Evolutionary conservation across 1,284 basidiomycete genomes (phyloP).

Genomic region (Tremellales sp.): DNA sequence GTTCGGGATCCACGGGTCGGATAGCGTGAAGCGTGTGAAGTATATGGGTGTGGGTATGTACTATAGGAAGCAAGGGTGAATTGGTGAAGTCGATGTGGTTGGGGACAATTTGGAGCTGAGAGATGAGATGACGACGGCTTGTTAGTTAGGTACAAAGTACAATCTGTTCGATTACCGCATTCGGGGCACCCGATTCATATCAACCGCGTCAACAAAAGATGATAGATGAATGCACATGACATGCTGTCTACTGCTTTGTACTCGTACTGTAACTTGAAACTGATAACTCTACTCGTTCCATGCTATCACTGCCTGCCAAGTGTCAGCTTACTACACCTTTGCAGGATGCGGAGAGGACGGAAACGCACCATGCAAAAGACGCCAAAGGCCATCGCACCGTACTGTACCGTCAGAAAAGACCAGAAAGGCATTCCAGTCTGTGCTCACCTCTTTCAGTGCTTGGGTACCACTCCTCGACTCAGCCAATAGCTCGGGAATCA

Average conservation of each 20-base stretch:
- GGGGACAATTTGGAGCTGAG: neutral
- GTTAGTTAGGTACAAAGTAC: too few species aligned
- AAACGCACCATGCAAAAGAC: constrained; percentile 72
- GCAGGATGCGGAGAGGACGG: neutral
- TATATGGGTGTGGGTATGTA: too few species aligned
- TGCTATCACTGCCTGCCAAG: constrained; percentile 42
- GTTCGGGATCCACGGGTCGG: too few species aligned
- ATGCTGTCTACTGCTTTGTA: too few species aligned
- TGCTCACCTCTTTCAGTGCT: constrained; percentile 71
- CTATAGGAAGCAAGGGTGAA: too few species aligned
- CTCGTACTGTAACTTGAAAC: neutral
- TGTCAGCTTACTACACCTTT: neutral
- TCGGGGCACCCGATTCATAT: too few species aligned
- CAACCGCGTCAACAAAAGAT: too few species aligned
- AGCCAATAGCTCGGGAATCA: constrained; percentile 75
- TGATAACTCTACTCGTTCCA: constrained; percentile 68
- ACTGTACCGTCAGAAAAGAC: constrained; percentile 47
- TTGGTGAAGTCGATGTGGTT: too few species aligned
- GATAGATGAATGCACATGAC: too few species aligned
- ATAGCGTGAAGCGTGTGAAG: too few species aligned
- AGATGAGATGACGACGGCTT: neutral
- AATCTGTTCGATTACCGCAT: too few species aligned
- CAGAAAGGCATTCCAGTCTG: neutral
- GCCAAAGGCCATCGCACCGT: constrained; percentile 80
- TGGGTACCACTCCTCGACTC: constrained; percentile 81